Percentiles rank a stretch among this genome's conserved stretches.
Evolutionary conservation across 192 early-diverging fungal species (phyloP).

Genomic region (Linnemannia schmuckeri): DNA sequence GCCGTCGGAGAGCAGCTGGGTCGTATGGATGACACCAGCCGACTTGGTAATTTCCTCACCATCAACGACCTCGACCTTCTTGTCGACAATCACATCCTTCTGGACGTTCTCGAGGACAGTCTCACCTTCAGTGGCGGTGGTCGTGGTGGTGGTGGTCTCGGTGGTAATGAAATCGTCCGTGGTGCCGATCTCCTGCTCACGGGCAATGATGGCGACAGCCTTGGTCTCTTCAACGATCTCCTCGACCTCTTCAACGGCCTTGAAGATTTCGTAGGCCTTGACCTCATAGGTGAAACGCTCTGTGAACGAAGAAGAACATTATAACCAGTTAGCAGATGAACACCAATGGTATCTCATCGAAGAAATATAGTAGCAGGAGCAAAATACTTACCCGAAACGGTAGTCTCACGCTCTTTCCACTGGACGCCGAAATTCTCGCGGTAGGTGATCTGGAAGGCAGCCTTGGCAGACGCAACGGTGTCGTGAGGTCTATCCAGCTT

Average conservation of each 20-base stretch:
- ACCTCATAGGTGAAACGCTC: conserved; percentile 5
- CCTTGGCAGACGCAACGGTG: conserved; percentile 24
- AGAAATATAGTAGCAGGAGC: not conserved
- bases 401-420: not conserved
- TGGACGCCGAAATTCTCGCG: too few relatives aligned
- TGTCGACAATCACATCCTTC: too few relatives aligned
- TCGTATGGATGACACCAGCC: conserved; percentile 17
- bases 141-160: too few relatives aligned
- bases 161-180: too few relatives aligned
- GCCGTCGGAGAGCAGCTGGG: conserved; percentile 16
- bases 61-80: too few relatives aligned
- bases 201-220: not conserved
- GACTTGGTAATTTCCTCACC: too few relatives aligned
- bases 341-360: not conserved
- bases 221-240: conserved; percentile 6
- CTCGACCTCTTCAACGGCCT: too few relatives aligned
- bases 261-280: conserved; percentile 23
- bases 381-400: not conserved
- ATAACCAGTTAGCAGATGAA: not conserved
- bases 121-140: too few relatives aligned
- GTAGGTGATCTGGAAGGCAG: too few relatives aligned
- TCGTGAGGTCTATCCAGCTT: conserved; percentile 16
- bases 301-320: not conserved
- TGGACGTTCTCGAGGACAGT: too few relatives aligned
- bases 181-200: too few relatives aligned